Base-by-base conservation (phyloP, 495 filamentous ascomycete species). In the Cercophora scortea region DNA sequence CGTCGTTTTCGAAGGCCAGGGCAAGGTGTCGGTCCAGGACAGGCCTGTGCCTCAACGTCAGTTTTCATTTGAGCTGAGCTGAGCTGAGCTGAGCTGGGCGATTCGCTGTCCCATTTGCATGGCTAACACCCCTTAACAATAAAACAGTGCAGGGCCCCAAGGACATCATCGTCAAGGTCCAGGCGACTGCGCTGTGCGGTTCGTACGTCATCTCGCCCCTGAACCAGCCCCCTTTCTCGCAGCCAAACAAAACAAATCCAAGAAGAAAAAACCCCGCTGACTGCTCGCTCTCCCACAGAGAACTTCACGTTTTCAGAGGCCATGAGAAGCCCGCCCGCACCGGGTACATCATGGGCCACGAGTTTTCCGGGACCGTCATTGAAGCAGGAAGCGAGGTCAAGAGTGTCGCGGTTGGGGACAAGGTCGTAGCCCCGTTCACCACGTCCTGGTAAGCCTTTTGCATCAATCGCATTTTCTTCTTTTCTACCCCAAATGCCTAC, bases 301-400 rank as follows among this genome's bases (percentile, higher is more conserved):
- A 96, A 58, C 76, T 98, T 43, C 93, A 98, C 70, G 82, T 86
- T 32, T 98, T 86, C 71, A 84, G 93, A 34, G 92, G 90, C 50
- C 79, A 89, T 66, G 43, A 45, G 32, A 84, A 92, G 66, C 74
- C 82, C 11, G 69, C 73, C 1, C 42, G 45, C 2, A 58, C 71
- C 0, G 75, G 70, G 13, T 74, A 76, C 52, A 72, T 80, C 34
- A 75, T 79, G 82, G 86, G 86, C 52, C 86, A 89, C 56, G 85
- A 98, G 65, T 93, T 95, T 60, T 86, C 88, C 8, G 92, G 93
- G 17, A 77, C 71, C 40, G 79, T 96, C 34, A 74, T 81, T 47
- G 80, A 85, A 47, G 68, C 80, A 45, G 92, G 93, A 0, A 68
- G 70, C 13, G 74, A 63, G 2, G 88, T 96, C 19, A 84, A 81